phyloP scores from a whole-genome alignment of 1,284 basidiomycete genomes.

The Microbotryum silenes-acaulis region DNA sequence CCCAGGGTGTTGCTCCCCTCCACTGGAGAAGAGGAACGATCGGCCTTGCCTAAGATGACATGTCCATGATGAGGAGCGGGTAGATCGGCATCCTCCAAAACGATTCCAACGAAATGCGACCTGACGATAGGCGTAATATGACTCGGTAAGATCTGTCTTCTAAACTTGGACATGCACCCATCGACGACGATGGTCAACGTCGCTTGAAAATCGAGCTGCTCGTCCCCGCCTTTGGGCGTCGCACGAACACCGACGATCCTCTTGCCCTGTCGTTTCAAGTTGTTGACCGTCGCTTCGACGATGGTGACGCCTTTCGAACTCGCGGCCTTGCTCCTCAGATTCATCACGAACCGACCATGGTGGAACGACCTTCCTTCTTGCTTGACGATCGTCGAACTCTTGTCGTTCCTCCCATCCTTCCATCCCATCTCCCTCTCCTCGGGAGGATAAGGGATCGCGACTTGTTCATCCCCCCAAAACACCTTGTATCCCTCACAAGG shows the following conservation, averaged over 20 bases:
- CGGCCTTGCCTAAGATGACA: constrained; percentile 57
- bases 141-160: constrained; percentile 43
- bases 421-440: constrained; percentile 47
- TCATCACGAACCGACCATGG: constrained; percentile 86
- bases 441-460: constrained; percentile 84
- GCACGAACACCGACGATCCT: constrained; percentile 58
- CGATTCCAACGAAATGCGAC: constrained; percentile 72
- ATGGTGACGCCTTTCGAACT: constrained; percentile 52
- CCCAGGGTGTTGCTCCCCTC: constrained; percentile 47
- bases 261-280: not conserved
- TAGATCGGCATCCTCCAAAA: constrained; percentile 65
- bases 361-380: constrained; percentile 73
- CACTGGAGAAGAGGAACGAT: constrained; percentile 6
- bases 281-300: constrained; percentile 70
- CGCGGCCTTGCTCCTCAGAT: constrained; percentile 60
- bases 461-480: constrained; percentile 52
- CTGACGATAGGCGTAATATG: constrained; percentile 51
- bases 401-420: constrained; percentile 14
- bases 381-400: constrained; percentile 28
- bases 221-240: constrained; percentile 43
- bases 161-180: constrained; percentile 87
- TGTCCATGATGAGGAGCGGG: constrained; percentile 82
- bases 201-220: constrained; percentile 51
- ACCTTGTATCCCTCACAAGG: constrained; percentile 84
- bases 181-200: constrained; percentile 84